Evolutionary conservation across 2,329 filamentous ascomycete genomes (phyloP), one percentile per base, ranked within the genome.

Genomic region (Epicoccum nigrum): DNA sequence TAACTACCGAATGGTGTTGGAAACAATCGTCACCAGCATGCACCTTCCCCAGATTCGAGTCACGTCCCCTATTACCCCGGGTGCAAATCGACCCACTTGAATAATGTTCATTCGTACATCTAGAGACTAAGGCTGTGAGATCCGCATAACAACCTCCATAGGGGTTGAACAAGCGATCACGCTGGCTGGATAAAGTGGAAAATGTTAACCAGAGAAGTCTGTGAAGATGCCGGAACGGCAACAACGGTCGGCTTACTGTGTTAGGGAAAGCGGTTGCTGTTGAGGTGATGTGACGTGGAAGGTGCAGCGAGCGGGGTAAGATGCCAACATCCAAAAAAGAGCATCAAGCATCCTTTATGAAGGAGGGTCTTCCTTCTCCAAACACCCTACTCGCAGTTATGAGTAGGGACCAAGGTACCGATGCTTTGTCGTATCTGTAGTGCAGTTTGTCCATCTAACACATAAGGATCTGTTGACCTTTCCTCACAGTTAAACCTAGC

Each of bases 301-400:
- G 25, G 46, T 50, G 34, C 28, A 35, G 40, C 47, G 47, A 50
- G 47, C 47, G 47, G 47, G 47, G 47, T 50, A 44, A 50, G 16
- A 39, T 28, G 8, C 15, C 4, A 15, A 30, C 28, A 30, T n/a
- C n/a, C 31, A 8, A 4, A 16, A 17, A n/a, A 17, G n/a, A 17
- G 7, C 31, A 33, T n/a, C 15, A n/a, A n/a, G n/a, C n/a, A n/a
- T n/a, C n/a, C n/a, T n/a, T n/a, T n/a, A n/a, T n/a, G n/a, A n/a
- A n/a, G n/a, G n/a, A n/a, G n/a, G n/a, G n/a, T n/a, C n/a, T n/a
- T n/a, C n/a, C n/a, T n/a, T n/a, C n/a, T n/a, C n/a, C n/a, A n/a
- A n/a, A n/a, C n/a, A n/a, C n/a, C n/a, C n/a, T n/a, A n/a, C n/a
- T n/a, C n/a, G n/a, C n/a, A n/a, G n/a, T n/a, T n/a, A n/a, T n/a